Evolutionary conservation across 2,329 filamentous ascomycete genomes (phyloP), one percentile per base, ranked within the genome.

Genomic region (Fusarium scirpi): DNA sequence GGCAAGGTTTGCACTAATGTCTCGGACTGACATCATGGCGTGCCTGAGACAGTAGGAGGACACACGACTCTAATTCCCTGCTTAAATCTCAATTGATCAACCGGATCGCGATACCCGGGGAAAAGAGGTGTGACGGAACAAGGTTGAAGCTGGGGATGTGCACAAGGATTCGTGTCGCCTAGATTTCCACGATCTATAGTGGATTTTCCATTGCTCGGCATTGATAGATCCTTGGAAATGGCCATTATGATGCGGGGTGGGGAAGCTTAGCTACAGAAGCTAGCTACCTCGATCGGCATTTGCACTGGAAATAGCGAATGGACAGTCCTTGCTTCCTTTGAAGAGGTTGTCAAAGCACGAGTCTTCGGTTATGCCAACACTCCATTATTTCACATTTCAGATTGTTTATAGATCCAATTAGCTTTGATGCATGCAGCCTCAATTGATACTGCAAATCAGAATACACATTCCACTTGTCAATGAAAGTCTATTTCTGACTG

Each of bases 1-100:
- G 4, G 1, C 9, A 55, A 34, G 22, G 24, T 55, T 66, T 30
- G 18, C 15, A 18, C 43, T 48, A 62, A 44, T 13, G 7, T 7
- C 13, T 15, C 1, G 22, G 4, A 12, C 44, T 62, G 63, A 66
- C 62, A 66, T 66, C 63, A 66, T 66, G 41, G 15, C 16, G 4
- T 38, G 34, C 40, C 48, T 61, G 7, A 27, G 32, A 44, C 13
- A 22, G 38, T 29, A 11, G 38, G 46, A 48, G 34, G 24, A 29
- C 49, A 57, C 20, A 47, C 43, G 59, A 64, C 56, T 41, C 6
- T n/a, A 15, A 15, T 27, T 43, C 22, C 48, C 34, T 53, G 34
- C 24, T 53, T 53, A 38, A 38, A 38, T 18, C 25, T 27, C 34
- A 13, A 43, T 53, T 41, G 18, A 24, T 38, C 18, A 44, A 15